Percentiles rank a stretch among this genome's conserved stretches.
phyloP scores from a whole-genome alignment of 192 early-diverging fungal species.

The Linnemannia zychae region DNA sequence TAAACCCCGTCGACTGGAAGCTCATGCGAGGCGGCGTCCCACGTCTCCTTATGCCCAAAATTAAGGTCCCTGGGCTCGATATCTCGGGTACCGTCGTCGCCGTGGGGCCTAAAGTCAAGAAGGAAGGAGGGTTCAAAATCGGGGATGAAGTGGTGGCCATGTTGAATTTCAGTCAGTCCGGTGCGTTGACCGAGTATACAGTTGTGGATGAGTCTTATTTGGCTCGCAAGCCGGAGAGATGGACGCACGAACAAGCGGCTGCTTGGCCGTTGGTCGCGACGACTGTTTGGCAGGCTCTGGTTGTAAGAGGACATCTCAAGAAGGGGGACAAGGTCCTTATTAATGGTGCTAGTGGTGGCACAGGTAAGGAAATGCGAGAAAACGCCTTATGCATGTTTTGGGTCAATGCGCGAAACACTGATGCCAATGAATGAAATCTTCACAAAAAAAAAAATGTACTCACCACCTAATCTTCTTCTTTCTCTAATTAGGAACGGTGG shows the following conservation, averaged over 20 bases:
- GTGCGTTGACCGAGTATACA: constrained; percentile 33
- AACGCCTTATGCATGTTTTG: not conserved
- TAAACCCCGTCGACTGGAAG: constrained; percentile 60
- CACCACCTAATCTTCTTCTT: not conserved
- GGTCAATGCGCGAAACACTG: not conserved
- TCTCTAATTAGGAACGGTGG: constrained; percentile 53
- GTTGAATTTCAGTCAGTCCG: constrained; percentile 18
- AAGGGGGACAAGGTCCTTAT: constrained; percentile 58
- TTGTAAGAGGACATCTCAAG: constrained; percentile 25
- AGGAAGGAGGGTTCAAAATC: constrained; percentile 17
- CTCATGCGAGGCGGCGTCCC: constrained; percentile 37
- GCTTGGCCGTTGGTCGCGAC: constrained; percentile 41
- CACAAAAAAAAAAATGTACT: not conserved
- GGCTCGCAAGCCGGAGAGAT: constrained; percentile 22
- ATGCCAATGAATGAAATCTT: not conserved
- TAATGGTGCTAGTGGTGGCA: constrained; percentile 67
- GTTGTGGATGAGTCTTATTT: constrained; percentile 21
- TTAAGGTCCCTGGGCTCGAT: constrained; percentile 40
- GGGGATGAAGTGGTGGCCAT: constrained; percentile 56
- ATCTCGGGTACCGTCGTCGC: constrained; percentile 46
- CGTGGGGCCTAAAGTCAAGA: constrained; percentile 31
- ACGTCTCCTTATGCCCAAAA: constrained; percentile 14
- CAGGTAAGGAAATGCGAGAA: constrained; percentile 12
- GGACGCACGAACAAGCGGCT: constrained; percentile 38
- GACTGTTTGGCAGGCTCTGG: constrained; percentile 39